phyloP scores from a whole-genome alignment of 83 land plant species.

The Isoetes engelmannii region DNA sequence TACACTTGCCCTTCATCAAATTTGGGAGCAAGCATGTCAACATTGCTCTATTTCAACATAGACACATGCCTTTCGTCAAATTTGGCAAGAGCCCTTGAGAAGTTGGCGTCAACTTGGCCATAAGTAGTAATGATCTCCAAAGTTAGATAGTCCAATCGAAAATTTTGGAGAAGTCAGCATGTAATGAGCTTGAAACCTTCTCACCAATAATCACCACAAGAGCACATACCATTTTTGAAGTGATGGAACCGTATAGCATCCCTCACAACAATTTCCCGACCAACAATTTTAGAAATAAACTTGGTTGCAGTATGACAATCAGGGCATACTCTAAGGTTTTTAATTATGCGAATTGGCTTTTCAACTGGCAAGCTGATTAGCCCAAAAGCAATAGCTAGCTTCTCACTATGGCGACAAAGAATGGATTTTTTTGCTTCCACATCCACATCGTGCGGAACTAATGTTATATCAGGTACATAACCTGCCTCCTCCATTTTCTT shows the following conservation, averaged over 20 bases:
- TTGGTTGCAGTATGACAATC: conserved; percentile 20
- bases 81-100: no score
- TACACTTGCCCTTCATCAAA: no score
- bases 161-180: no score
- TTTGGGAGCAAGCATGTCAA: no score
- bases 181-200: not conserved
- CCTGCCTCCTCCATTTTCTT: conserved; percentile 50
- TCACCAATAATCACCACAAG: conserved; percentile 67
- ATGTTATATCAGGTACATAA: conserved; percentile 45
- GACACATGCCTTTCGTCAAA: no score
- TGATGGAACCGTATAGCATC: conserved; percentile 55
- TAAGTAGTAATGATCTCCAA: no score
- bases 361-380: conserved; percentile 29
- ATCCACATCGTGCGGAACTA: conserved; percentile 32
- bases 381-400: no score
- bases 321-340: conserved; percentile 51
- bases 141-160: no score
- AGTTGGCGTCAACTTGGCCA: no score
- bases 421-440: conserved; percentile 36
- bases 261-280: conserved; percentile 41
- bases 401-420: conserved; percentile 36
- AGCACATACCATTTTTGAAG: conserved; percentile 51
- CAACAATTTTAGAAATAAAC: conserved; percentile 48
- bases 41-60: no score
- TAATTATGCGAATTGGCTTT: conserved; percentile 48